phyloP scores from a whole-genome alignment of 306 rosid species.

The Cucurbita moschata region DNA sequence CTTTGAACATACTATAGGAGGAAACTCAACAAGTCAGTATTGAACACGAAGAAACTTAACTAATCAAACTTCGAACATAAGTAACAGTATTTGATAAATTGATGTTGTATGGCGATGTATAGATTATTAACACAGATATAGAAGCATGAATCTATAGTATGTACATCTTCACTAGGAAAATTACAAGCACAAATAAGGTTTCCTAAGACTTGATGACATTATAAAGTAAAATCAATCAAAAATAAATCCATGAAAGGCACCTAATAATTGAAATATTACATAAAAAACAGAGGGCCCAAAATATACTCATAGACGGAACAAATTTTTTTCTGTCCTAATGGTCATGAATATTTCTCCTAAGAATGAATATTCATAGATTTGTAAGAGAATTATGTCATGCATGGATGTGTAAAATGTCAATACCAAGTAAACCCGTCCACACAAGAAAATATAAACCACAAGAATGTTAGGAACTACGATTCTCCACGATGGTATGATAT shows the following conservation, averaged over 20 bases:
- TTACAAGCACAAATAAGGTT: neutral
- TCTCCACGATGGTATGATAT: too few species aligned
- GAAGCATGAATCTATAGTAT: neutral
- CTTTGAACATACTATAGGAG: neutral
- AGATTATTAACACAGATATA: neutral
- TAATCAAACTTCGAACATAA: neutral
- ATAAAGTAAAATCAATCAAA: neutral
- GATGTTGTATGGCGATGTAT: neutral
- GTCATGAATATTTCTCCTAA: neutral
- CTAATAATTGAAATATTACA: neutral
- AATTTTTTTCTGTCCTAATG: neutral
- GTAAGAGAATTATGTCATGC: neutral
- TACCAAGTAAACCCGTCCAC: constrained; percentile 91
- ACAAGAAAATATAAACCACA: constrained; percentile 71
- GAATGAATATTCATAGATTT: neutral
- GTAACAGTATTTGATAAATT: neutral
- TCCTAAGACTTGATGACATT: neutral
- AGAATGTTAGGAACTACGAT: neutral
- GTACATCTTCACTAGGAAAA: neutral
- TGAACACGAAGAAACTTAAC: neutral
- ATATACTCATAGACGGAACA: constrained; percentile 1
- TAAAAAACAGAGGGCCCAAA: neutral
- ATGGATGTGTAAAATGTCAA: constrained; percentile 2
- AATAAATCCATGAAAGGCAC: neutral
- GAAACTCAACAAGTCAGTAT: neutral